Percentiles rank a stretch among this genome's conserved stretches.
These are phyloP conservation scores for Aspergillus novoparasiticus DNA, from an alignment of 2,329 filamentous ascomycete species.

Conservation along the genomic window DNA sequence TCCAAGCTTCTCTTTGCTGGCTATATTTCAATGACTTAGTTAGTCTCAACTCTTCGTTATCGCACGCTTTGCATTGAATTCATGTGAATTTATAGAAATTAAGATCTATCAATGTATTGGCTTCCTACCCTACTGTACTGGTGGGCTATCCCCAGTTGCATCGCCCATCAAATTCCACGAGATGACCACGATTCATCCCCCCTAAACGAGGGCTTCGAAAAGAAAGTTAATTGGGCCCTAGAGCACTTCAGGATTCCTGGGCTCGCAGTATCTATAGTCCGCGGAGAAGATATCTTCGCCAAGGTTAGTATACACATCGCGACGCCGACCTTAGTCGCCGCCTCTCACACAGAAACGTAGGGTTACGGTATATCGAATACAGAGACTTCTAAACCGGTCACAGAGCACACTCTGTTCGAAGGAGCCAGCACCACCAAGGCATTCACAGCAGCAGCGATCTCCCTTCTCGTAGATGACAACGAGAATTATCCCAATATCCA, in stretches of 20 bases:
- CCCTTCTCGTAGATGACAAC: slow-evolving; percentile 47
- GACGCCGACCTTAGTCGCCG: neutral
- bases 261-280: neutral
- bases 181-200: neutral
- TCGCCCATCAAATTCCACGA: neutral
- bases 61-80: neutral
- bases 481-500: slow-evolving; percentile 36
- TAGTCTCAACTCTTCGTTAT: neutral
- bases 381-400: slow-evolving; percentile 2
- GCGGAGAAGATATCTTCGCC: neutral
- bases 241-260: neutral
- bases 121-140: neutral
- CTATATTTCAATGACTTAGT: no score
- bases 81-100: neutral
- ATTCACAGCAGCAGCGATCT: slow-evolving; percentile 30
- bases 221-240: neutral
- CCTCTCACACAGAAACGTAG: neutral
- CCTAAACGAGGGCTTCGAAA: neutral
- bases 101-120: neutral
- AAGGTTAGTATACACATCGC: neutral
- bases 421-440: slow-evolving; percentile 28
- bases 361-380: neutral
- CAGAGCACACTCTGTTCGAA: slow-evolving; percentile 28
- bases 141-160: neutral
- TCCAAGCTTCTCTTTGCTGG: neutral